Base-by-base conservation (phyloP, 2,329 filamentous ascomycete species). In the Colletotrichum sp. region DNA sequence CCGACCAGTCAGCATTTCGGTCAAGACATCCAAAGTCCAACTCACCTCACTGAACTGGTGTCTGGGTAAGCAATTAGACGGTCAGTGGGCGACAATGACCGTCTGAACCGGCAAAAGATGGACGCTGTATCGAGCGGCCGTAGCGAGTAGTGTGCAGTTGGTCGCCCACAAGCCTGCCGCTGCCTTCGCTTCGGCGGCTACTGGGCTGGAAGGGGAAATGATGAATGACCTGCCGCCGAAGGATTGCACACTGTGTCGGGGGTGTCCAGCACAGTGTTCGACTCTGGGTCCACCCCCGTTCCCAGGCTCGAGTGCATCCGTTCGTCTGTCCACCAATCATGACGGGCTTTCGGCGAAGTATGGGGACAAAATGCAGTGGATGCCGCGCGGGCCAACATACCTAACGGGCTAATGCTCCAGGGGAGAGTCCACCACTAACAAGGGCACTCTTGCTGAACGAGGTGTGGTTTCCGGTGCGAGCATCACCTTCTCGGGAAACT, bases 161-260 rank as follows among this genome's bases (percentile, higher is more conserved):
- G 43, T 61, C 15, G 28, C 30, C 28, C 18, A 32, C 9, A 60
- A 32, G 39, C 26, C 10, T 57, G 43, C 16, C 43, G 48, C 39
- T 52, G 30, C 16, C 43, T 71, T 63, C 30, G 43, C 28, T 71
- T 55, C 43, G 43, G 34, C 48, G 24, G 34, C 55, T 55, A 61
- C 39, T 73, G 73, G 21, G 15, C 64, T 73, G 64, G 43, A 75
- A 57, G 43, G n/a, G 73, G 70, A 75, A 73, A 73, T 64, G 63
- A 64, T 73, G 34, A 64, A 64, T 67, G 52, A 63, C 8, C 24
- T 4, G 57, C n/a, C 28, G 57, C 16, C 13, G 28, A 52, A 32
- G 59, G 65, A 66, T 74, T 15, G 26, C 21, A 63, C 74, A 76
- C 74, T 76, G 74, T 76, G 48, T 39, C 39, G 10, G 59, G 72